These are phyloP conservation scores for Passiflora organensis DNA, from an alignment of 345 rosid genomes.

Conservation along the genomic window DNA sequence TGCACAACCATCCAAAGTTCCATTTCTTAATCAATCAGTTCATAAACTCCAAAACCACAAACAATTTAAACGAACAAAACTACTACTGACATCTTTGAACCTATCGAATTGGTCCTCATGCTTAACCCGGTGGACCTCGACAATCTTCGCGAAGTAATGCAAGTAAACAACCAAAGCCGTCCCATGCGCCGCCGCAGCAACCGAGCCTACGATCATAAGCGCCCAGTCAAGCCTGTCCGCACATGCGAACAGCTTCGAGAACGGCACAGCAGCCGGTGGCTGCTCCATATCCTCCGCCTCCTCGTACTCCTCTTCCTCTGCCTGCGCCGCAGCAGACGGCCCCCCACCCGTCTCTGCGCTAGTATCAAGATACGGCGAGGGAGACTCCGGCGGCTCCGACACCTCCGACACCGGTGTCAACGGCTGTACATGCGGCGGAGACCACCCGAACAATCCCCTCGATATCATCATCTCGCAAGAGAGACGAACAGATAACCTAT, in stretches of 20 bases:
- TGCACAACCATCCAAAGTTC: background rate
- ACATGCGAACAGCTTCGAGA: slow-evolving; percentile 72
- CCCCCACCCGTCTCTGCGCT: slow-evolving; percentile 63
- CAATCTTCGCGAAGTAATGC: slow-evolving; percentile 88
- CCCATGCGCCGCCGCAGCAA: slow-evolving; percentile 97
- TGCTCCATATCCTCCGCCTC: slow-evolving; percentile 87
- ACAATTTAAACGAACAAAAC: background rate
- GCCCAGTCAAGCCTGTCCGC: slow-evolving; percentile 90
- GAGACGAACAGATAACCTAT: background rate
- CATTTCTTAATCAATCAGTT: too few relatives aligned
- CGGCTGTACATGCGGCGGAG: slow-evolving; percentile 98
- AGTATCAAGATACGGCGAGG: slow-evolving; percentile 81
- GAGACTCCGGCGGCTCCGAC: slow-evolving; percentile 99
- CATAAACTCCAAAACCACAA: too few relatives aligned
- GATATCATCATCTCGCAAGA: slow-evolving; percentile 71
- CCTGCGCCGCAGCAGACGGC: slow-evolving; percentile 48
- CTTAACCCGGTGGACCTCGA: slow-evolving; percentile 46
- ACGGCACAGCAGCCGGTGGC: slow-evolving; percentile 96
- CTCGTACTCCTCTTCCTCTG: slow-evolving; percentile 80
- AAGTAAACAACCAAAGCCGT: slow-evolving; percentile 90
- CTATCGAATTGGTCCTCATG: slow-evolving; percentile 40
- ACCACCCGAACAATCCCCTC: slow-evolving; percentile 96
- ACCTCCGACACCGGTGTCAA: slow-evolving; percentile 97
- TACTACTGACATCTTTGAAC: slow-evolving; percentile 57
- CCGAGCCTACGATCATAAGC: slow-evolving; percentile 82